phyloP scores from a whole-genome alignment of 1,139 yeast genomes.

The Saccharomyces hybrid region DNA sequence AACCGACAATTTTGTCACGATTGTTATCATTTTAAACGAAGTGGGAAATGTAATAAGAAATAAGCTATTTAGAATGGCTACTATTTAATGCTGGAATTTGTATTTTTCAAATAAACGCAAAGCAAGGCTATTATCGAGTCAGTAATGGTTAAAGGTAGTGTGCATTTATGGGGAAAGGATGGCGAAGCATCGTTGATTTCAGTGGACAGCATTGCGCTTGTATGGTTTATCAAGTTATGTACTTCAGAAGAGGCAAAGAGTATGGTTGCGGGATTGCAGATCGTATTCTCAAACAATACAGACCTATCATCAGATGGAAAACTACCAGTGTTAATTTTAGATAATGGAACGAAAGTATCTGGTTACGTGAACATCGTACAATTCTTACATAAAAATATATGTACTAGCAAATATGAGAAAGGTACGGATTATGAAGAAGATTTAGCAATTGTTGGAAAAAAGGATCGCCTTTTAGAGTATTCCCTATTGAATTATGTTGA shows the following conservation, averaged over 20 bases:
- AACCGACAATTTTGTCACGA: too few species aligned
- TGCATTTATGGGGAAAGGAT: constrained; percentile 27
- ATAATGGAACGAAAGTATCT: constrained; percentile 30
- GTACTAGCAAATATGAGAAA: background rate
- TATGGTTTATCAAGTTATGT: constrained; percentile 19
- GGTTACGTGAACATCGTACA: constrained; percentile 48
- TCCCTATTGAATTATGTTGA: constrained; percentile 22
- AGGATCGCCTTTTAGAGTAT: constrained; percentile 12
- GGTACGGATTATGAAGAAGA: constrained; percentile 1
- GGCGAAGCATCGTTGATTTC: constrained; percentile 23
- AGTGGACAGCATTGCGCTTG: constrained; percentile 28
- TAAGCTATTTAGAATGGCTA: too few species aligned
- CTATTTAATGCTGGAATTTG: too few species aligned
- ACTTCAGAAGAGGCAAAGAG: constrained; percentile 2
- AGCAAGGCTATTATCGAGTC: background rate
- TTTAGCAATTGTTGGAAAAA: background rate
- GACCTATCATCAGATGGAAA: constrained; percentile 46
- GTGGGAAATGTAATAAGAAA: too few species aligned
- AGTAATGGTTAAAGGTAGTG: background rate
- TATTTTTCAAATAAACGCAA: too few species aligned
- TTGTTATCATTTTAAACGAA: too few species aligned
- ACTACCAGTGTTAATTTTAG: constrained; percentile 46
- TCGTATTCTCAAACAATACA: constrained; percentile 35
- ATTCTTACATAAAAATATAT: constrained; percentile 24
- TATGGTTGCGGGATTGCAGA: constrained; percentile 6